Evolutionary conservation across 306 rosid species (phyloP), one percentile per base, ranked within the genome.

Genomic region (Cicer arietinum): DNA sequence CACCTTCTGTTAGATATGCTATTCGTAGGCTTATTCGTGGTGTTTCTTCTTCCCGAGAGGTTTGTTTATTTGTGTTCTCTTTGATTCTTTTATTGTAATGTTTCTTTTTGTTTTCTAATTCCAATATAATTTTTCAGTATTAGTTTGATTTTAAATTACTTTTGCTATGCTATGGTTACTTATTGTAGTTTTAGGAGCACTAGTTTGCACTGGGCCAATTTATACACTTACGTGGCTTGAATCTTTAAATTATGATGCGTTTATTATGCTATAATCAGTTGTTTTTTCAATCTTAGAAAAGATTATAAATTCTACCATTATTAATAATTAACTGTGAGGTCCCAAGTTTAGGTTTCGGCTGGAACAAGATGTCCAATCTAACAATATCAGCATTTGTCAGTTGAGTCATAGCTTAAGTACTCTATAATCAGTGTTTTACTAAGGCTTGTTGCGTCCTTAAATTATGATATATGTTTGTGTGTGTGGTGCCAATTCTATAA

Each of bases 41-140:
- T 56, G 96, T 92, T 48, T 94, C 99, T 75, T 94, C 99, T 0
- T 90, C 99, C 0, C 90, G 99, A 86, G 96, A 90, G 96, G 97
- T 93, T 52, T 60, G 77, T 35, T 6, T 51, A 47, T 51, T 56
- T 39, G 70, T 35, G 5, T 47, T 42, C 10, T 59, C 6, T 37
- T 4, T 10, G 11, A n/a, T 30, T 43, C 5, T 44, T 5, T 14
- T 74, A 47, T 71, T 3, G 20, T 37, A 5, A 16, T 57, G 44
- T 74, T 20, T 47, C 3, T 30, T 58, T 48, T 30, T 35, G 10
- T 25, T 64, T 11, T 12, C 6, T 17, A 17, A 2, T 63, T 50
- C n/a, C 10, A 61, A 7, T 7, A 17, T 58, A n/a, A 37, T 7
- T 1, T 75, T 12, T 52, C 18, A 2, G 17, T 57, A 10, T 60